Percentiles rank a stretch among this genome's conserved stretches.
These are phyloP conservation scores for Dalbergia oliveri DNA, from an alignment of 306 rosid species.

Conservation along the genomic window DNA sequence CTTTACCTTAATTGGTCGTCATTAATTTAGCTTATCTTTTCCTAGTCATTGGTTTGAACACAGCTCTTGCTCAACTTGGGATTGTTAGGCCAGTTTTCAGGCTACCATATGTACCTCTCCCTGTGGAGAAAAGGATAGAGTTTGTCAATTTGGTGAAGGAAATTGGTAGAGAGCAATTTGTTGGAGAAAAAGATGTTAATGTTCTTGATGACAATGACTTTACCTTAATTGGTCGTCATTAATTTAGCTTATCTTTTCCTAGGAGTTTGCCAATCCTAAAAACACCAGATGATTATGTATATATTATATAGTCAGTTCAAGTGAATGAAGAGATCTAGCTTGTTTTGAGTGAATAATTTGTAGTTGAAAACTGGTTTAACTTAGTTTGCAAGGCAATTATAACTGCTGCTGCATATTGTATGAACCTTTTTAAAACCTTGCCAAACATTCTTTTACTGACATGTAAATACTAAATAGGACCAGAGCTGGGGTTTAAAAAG, in stretches of 20 bases:
- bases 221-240: slow-evolving; percentile 71
- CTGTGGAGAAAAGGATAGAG: slow-evolving; percentile 72
- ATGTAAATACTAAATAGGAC: not conserved
- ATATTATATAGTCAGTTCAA: not conserved
- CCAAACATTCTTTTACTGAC: slow-evolving; percentile 13
- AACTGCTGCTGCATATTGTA: not conserved
- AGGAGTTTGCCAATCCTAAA: slow-evolving; percentile 13
- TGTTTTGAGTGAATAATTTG: too few species aligned
- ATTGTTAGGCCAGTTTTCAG: slow-evolving; percentile 92
- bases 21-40: slow-evolving; percentile 47
- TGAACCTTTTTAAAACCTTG: slow-evolving; percentile 13
- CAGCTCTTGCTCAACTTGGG: slow-evolving; percentile 98
- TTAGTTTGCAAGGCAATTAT: too few species aligned
- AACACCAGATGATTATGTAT: slow-evolving; percentile 36
- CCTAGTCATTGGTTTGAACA: too few species aligned
- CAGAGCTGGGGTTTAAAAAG: too few species aligned
- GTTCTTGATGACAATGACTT: slow-evolving; percentile 81
- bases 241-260: slow-evolving; percentile 27
- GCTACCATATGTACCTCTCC: slow-evolving; percentile 94
- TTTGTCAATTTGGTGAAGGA: slow-evolving; percentile 77
- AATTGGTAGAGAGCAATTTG: slow-evolving; percentile 87
- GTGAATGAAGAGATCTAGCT: too few species aligned
- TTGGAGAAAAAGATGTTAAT: slow-evolving; percentile 73
- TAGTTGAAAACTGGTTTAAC: too few species aligned
- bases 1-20: slow-evolving; percentile 71